Base-by-base conservation (phyloP, 768 basidiomycete species). In the Paxillus rubicundulus region DNA sequence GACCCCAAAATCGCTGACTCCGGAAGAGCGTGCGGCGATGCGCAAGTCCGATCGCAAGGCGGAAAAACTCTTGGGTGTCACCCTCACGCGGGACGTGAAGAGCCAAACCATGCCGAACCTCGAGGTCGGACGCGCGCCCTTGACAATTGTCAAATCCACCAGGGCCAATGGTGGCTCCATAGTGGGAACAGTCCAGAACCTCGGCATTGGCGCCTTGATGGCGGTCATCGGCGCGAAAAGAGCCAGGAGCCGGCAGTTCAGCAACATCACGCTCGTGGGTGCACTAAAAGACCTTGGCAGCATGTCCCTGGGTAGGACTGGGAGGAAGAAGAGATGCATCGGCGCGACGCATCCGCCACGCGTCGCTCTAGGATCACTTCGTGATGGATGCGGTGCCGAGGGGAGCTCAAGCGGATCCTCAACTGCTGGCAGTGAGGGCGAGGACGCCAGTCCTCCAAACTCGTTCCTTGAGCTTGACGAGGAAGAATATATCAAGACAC, bases 51-150 rank as follows among this genome's bases (percentile, higher is more conserved):
- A 59, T 38, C 37, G 49, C 21, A 59, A 59, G 42, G 58, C 58
- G n/a, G 56, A 46, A 5, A 48, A 52, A 32, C 34, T 59, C 10
- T 47, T 59, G 10, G 58, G 58, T 16, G 47, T 57, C 17, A 57
- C 58, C n/a, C 43, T 59, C 52, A 57, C 58, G 41, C 55, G 52
- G 33, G 57, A 59, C 45, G 55, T 51, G 45, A 55, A 34, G 33
- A 45, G 45, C 21, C 38, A 36, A 24, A 34, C 16, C 17, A 48
- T 18, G 17, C 38, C 52, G 38, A 20, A 47, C 18, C 17, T 34
- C n/a, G 41, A 20, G 8, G 21, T 47, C 36, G 36, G 46, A 20
- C 46, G 46, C 8, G 17, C 41, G 13, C 47, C 52, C 16, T 39
- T 49, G 28, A 20, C 44, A 12, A 21, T 40, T 4, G 30, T 45